Percentiles rank a stretch among this genome's conserved stretches.
These are phyloP conservation scores for Ophiostoma ips DNA, from an alignment of 2,329 filamentous ascomycete genomes.

Conservation along the genomic window DNA sequence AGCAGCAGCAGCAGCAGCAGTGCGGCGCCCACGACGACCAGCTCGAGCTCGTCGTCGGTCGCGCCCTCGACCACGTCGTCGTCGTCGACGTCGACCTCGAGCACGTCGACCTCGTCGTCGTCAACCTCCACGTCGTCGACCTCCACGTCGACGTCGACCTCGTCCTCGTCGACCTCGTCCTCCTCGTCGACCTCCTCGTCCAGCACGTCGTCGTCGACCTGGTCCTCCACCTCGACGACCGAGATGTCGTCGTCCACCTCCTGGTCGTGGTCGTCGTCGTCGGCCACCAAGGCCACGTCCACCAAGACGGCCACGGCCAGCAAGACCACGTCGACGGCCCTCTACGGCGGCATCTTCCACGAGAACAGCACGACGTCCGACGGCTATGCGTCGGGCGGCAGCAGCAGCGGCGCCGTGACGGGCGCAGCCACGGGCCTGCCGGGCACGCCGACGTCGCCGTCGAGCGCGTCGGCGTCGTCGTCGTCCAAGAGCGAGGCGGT, in stretches of 20 bases:
- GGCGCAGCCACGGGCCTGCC: slow-evolving; percentile 3
- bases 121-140: slow-evolving; percentile 10
- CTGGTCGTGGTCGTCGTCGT: slow-evolving; percentile 9
- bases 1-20: background rate
- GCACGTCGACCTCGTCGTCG: background rate
- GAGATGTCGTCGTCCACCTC: slow-evolving; percentile 18
- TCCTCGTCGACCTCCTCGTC: slow-evolving; percentile 20
- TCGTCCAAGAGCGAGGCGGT: slow-evolving; percentile 27
- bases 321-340: slow-evolving; percentile 15
- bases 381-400: too few relatives aligned
- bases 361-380: slow-evolving; percentile 31
- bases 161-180: slow-evolving; percentile 16
- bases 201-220: slow-evolving; percentile 15
- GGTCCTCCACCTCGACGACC: slow-evolving; percentile 10
- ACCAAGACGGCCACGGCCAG: background rate
- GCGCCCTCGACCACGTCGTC: background rate
- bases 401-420: slow-evolving; percentile 1
- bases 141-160: slow-evolving; percentile 17
- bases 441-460: background rate
- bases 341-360: slow-evolving; percentile 37
- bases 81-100: background rate
- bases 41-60: slow-evolving; percentile 8
- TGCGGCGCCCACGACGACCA: background rate
- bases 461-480: slow-evolving; percentile 14
- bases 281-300: slow-evolving; percentile 7